These are phyloP conservation scores for Rhododendron ferrugineum DNA, from an alignment of 148 eudicot genomes.

Conservation along the genomic window DNA sequence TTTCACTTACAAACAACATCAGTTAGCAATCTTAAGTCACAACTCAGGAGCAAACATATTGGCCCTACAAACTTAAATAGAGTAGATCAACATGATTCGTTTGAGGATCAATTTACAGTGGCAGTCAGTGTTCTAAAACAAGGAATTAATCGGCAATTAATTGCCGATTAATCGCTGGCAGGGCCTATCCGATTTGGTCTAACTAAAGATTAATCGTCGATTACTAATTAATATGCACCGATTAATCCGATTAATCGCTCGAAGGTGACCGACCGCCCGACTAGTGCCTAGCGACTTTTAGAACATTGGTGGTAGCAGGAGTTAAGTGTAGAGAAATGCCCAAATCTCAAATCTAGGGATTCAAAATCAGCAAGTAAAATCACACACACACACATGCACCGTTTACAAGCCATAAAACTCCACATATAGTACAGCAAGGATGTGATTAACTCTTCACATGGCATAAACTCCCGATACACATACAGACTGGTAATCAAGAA, in stretches of 20 bases:
- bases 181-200: too few relatives aligned
- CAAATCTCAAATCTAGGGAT: not conserved
- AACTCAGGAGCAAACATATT: not conserved
- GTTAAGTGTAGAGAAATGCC: not conserved
- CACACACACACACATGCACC: not conserved
- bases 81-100: not conserved
- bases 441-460: not conserved
- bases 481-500: not conserved
- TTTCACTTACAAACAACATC: not conserved
- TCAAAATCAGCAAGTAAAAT: not conserved
- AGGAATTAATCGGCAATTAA: too few relatives aligned
- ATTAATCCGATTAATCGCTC: too few relatives aligned
- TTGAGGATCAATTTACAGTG: not conserved
- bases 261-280: too few relatives aligned
- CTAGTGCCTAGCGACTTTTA: too few relatives aligned
- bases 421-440: not conserved
- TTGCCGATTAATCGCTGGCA: too few relatives aligned
- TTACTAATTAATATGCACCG: too few relatives aligned
- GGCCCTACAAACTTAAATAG: not conserved
- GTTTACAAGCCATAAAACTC: not conserved
- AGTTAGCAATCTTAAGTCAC: not conserved
- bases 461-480: not conserved
- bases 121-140: not conserved
- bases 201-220: too few relatives aligned
- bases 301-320: not conserved